Evolutionary conservation across 306 rosid genomes (phyloP).

Genomic region (Ormosia emarginata): DNA sequence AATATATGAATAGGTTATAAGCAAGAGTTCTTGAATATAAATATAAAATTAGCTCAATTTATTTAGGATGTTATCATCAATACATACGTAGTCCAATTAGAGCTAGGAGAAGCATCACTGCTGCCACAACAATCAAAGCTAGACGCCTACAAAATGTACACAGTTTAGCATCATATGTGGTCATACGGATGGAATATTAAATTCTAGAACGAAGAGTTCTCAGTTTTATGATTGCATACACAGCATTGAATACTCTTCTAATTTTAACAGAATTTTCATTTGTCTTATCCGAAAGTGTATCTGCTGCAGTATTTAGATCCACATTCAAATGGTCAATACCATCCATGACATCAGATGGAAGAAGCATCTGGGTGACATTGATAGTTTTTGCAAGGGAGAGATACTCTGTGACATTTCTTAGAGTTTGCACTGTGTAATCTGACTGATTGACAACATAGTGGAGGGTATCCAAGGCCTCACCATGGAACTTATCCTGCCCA

Average conservation of each 20-base stretch:
- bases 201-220: not conserved
- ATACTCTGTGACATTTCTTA: constrained; percentile 85
- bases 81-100: constrained; percentile 76
- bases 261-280: constrained; percentile 62
- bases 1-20: constrained; percentile 23
- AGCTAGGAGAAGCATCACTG: constrained; percentile 78
- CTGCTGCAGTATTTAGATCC: constrained; percentile 76
- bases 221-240: constrained; percentile 55
- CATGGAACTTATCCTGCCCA: constrained; percentile 80
- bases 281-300: constrained; percentile 65
- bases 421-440: constrained; percentile 74
- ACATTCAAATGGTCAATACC: constrained; percentile 70
- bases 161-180: constrained; percentile 32
- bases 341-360: constrained; percentile 78
- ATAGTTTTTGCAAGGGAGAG: constrained; percentile 92
- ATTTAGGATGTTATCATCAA: constrained; percentile 8
- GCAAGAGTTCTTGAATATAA: not conserved
- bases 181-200: not conserved
- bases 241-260: constrained; percentile 57
- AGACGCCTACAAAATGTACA: constrained; percentile 51
- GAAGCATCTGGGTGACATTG: constrained; percentile 66
- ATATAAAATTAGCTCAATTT: not conserved
- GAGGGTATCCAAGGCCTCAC: constrained; percentile 71
- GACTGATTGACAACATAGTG: constrained; percentile 90
- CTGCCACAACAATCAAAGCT: constrained; percentile 74